Evolutionary conservation across 2,329 filamentous ascomycete species (phyloP), one percentile per base, ranked within the genome.

Genomic region (Penicillium frequentans): DNA sequence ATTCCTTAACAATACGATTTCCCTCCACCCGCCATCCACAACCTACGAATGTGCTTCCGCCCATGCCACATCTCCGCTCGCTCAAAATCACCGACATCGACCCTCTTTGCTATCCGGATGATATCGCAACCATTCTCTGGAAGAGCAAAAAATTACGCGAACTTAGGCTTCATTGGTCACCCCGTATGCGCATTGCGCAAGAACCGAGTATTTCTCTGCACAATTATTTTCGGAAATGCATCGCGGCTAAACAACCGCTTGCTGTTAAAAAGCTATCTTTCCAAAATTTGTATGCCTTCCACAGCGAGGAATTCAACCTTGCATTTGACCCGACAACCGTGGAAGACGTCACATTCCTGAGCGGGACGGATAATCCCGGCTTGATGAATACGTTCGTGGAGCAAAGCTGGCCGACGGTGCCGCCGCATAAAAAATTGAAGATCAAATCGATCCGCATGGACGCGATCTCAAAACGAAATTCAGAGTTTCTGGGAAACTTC

Each of bases 71-170:
- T 60, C 74, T 88, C 24, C 75, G 74, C 33, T 75, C 73, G 5
- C 74, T 88, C 35, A 80, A 81, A 52, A 76, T 85, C 27, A 82
- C 82, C 57, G 79, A 87, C 60, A 84, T 87, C 52, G 85, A 88
- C 55, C 85, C 85, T 1, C 75, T 87, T 10, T 87, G 85, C 71
- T 86, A 86, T 63, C 84, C 84, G 0, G 85, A 88, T 69, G 85
- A 87, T 62, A 80, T 87, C 9, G 84, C 83, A 14, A 73, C 82
- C 23, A 70, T 87, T 14, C 70, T 87, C 7, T 69, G 78, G 14
- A 75, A 79, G n/a, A 81, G 82, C 5, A 80, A 77, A 59, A 82
- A 82, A 52, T 72, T 88, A 4, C 74, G 79, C 42, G 81, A 83
- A 31, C 70, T 88, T 8, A 81, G 76, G 53, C 59, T 87, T 57